Evolutionary conservation across 2,329 filamentous ascomycete species (phyloP), one percentile per base, ranked within the genome.

Genomic region (Sphaerulina populicola): DNA sequence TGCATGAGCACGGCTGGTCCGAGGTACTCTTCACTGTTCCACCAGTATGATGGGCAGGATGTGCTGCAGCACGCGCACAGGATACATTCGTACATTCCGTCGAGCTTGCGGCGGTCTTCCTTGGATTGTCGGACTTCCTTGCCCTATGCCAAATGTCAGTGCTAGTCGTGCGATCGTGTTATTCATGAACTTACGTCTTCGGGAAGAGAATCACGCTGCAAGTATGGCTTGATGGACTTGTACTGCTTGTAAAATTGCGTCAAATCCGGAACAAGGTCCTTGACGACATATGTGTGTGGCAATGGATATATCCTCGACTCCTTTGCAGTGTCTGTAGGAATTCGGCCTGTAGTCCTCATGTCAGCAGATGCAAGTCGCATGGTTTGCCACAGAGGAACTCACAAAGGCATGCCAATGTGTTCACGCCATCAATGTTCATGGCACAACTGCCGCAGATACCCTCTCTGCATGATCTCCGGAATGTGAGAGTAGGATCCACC

Each of bases 181-280:
- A 12, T 10, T 7, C 6, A 33, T 21, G 14, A 15, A 77, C 85
- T 70, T 79, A 94, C 88, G 68, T 96, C 87, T 61, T 83, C 81
- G 39, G 88, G 76, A 49, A 87, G 85, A 27, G 88, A 93, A 58
- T 90, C 85, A 67, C 89, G 82, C 77, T 97, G 93, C 48, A 98
- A 83, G 72, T 95, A 98, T 39, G 93, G 93, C 83, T 97, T 94
- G 75, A 98, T 96, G 12, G 90, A 96, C 76, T 96, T 95, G 82
- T 98, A 98, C 79, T 98, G 93, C 81, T 97, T 97, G 82, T 98
- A 98, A 77, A 98, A 97, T 68, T 93, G 86, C 57, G 93, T 98
- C 76, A 98, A 77, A 70, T 98, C 93, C 53, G 93, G 91, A 31
- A 98, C 93, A 57, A 98, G 82, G 71, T 98, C 93, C 82, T 97